Evolutionary conservation across 202 grass and related monocot species (phyloP), one percentile per base, ranked within the genome.

Genomic region (Setaria viridis): DNA sequence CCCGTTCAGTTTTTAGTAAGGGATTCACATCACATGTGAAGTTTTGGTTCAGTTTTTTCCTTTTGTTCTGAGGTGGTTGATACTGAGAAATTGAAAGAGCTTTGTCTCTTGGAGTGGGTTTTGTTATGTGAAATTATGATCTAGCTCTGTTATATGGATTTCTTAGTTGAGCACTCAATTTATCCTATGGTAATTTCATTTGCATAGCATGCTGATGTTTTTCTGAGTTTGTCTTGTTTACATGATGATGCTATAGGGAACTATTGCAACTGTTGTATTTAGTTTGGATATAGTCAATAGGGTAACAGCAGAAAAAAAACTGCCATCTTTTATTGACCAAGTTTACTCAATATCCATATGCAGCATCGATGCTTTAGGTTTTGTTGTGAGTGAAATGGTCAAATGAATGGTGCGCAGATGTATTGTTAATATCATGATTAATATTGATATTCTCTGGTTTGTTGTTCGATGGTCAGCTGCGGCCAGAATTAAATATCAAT

Each of bases 301-400:
- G 12, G 29, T 50, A 69, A 17, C 72, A 39, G 43, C 9, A 54
- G 15, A 11, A 7, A 1, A 62, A 69, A 19, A 50, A 19, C 1
- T 39, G 57, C 0, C 17, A 8, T 16, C 11, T 70, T 69, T 81
- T 81, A 37, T 81, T 69, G 35, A 70, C 50, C 25, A 19, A 7
- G 35, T 70, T 81, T 81, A 11, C 49, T 41, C 7, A 70, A 70
- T 57, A 67, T 86, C 14, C 19, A 60, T 16, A 53, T 53, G 54
- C 20, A 62, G 32, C 47, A 79, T 58, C 11, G 2, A n/a, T 56
- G 51, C 19, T n/a, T 76, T 25, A 53, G 55, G 12, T 51, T 70
- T 72, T 21, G 34, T 82, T 66, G 41, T 33, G 4, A 29, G 3
- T 12, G n/a, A 46, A 70, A 12, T 54, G 73, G 11, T 53, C 63